phyloP scores from a whole-genome alignment of 129 eudicot species.

The Solidago caesia region DNA sequence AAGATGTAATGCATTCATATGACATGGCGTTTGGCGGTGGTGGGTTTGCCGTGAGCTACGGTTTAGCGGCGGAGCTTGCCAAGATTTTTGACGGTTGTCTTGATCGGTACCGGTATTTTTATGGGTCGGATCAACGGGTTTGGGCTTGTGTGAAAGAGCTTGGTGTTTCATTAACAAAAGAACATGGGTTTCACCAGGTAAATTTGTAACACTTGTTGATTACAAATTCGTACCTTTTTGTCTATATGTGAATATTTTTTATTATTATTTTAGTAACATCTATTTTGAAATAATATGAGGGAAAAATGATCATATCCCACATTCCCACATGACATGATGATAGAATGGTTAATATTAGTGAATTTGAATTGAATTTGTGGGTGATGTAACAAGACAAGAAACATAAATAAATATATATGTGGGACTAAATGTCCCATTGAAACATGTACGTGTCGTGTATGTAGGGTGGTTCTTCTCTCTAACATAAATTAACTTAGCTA shows the following conservation, averaged over 20 bases:
- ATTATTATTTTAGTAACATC: not conserved
- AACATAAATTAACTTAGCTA: conserved; percentile 19
- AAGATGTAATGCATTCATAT: conserved; percentile 74
- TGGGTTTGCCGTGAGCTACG: conserved; percentile 82
- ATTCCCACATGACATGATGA: not conserved
- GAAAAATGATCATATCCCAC: not conserved
- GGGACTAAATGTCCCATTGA: conserved; percentile 19
- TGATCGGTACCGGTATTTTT: conserved; percentile 57
- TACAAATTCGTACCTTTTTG: not conserved
- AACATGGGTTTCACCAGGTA: conserved; percentile 96
- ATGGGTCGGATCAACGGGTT: conserved; percentile 93
- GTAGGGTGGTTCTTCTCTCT: conserved; percentile 4
- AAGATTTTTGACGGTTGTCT: conserved; percentile 71
- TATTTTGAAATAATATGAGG: not conserved
- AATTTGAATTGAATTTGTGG: conserved; percentile 5
- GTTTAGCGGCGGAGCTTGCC: conserved; percentile 57
- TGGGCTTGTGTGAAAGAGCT: conserved; percentile 81
- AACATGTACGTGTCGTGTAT: conserved; percentile 25
- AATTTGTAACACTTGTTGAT: not conserved
- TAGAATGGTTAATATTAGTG: too few species aligned
- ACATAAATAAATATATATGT: not conserved
- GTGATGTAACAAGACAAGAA: not conserved
- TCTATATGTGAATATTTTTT: not conserved
- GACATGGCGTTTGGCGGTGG: conserved; percentile 96
- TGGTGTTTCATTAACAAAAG: conserved; percentile 66